phyloP scores from a whole-genome alignment of 495 filamentous ascomycete species.

The Daldinia grandis region DNA sequence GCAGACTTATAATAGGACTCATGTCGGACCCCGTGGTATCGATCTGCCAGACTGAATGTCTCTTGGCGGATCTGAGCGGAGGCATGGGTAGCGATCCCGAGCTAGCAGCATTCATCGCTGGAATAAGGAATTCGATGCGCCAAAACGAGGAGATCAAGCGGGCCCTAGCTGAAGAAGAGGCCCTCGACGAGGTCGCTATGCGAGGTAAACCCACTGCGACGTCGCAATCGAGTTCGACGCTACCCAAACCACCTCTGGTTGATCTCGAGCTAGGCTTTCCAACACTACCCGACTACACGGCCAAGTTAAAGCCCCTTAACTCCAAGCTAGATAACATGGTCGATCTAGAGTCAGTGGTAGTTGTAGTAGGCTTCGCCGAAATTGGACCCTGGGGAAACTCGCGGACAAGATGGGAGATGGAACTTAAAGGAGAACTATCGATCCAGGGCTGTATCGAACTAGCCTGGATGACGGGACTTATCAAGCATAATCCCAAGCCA shows the following conservation, averaged over 20 bases:
- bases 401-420: slow-evolving; percentile 92
- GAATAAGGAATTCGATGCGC: slow-evolving; percentile 85
- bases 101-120: slow-evolving; percentile 86
- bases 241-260: slow-evolving; percentile 84
- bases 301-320: slow-evolving; percentile 84
- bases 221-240: slow-evolving; percentile 75
- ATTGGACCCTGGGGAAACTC: slow-evolving; percentile 92
- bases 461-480: slow-evolving; percentile 95
- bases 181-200: slow-evolving; percentile 95
- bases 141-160: slow-evolving; percentile 90
- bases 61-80: slow-evolving; percentile 95
- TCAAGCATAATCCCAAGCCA: slow-evolving; percentile 80
- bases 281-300: slow-evolving; percentile 82
- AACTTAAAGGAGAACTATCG: slow-evolving; percentile 84
- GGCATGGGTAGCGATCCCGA: slow-evolving; percentile 95
- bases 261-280: slow-evolving; percentile 97
- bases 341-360: slow-evolving; percentile 96
- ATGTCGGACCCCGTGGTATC: slow-evolving; percentile 94
- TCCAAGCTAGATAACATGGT: slow-evolving; percentile 92
- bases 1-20: slow-evolving; percentile 91
- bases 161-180: slow-evolving; percentile 91
- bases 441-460: slow-evolving; percentile 91
- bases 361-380: slow-evolving; percentile 91
- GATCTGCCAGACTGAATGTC: slow-evolving; percentile 93
- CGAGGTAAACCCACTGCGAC: slow-evolving; percentile 86